Evolutionary conservation across 2,329 filamentous ascomycete genomes (phyloP).

Genomic region (Alternaria burnsii): DNA sequence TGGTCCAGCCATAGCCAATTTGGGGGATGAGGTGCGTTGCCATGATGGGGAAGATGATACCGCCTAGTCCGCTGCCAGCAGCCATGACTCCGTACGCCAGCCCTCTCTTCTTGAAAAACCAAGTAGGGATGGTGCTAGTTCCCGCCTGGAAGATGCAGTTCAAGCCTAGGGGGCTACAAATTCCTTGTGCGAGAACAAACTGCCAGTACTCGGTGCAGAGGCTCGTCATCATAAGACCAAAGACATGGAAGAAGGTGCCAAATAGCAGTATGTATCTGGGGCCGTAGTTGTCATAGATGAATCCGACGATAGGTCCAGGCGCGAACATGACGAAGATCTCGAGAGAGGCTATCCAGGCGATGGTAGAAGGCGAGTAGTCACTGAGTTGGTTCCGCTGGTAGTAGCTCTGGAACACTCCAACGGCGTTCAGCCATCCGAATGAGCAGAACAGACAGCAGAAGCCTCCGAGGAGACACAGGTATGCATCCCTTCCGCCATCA

Average conservation of each 20-base stretch:
- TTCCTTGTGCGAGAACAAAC: conserved; percentile 63
- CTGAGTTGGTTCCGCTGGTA: conserved; percentile 55
- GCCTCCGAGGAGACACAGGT: conserved; percentile 40
- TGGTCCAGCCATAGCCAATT: conserved; percentile 67
- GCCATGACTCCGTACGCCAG: conserved; percentile 60
- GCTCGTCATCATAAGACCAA: conserved; percentile 70
- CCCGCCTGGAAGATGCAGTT: conserved; percentile 65
- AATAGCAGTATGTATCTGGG: conserved; percentile 63
- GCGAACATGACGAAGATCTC: conserved; percentile 61
- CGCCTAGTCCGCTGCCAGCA: conserved; percentile 61
- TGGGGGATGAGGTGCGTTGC: conserved; percentile 62
- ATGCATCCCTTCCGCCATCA: conserved; percentile 50
- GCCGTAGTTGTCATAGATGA: conserved; percentile 69
- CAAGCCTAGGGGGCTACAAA: conserved; percentile 59
- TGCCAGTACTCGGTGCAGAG: conserved; percentile 65
- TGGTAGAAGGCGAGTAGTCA: conserved; percentile 49
- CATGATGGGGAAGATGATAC: conserved; percentile 70
- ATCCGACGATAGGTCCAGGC: conserved; percentile 69
- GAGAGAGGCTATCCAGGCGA: conserved; percentile 58
- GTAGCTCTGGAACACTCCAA: conserved; percentile 59
- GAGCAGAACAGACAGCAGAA: conserved; percentile 43
- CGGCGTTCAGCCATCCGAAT: conserved; percentile 56
- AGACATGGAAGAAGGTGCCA: conserved; percentile 65
- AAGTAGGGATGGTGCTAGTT: conserved; percentile 54
- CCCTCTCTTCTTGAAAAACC: conserved; percentile 61